Evolutionary conservation across 495 filamentous ascomycete species (phyloP).

Genomic region (Lineolata rhizophorae): DNA sequence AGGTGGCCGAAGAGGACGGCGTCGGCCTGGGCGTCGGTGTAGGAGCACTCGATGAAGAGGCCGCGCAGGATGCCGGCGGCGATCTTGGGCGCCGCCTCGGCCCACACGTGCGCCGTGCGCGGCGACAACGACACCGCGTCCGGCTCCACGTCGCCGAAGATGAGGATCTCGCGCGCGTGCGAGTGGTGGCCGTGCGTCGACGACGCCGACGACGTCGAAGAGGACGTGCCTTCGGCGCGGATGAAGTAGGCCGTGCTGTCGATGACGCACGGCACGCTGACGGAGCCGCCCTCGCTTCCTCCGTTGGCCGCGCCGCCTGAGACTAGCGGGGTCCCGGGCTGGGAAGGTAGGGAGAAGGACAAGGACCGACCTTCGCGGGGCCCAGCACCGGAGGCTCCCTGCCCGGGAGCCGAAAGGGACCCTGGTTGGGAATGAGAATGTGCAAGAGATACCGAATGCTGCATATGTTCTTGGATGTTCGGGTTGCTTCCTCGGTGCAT

Average conservation of each 20-base stretch:
- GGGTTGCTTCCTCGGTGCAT: constrained; percentile 14
- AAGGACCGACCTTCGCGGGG: neutral
- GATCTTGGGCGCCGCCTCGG: constrained; percentile 66
- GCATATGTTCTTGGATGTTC: constrained; percentile 7
- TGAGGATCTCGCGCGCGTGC: constrained; percentile 40
- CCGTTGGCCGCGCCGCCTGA: neutral
- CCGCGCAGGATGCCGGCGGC: constrained; percentile 41
- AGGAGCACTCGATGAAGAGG: constrained; percentile 92
- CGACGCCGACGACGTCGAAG: neutral
- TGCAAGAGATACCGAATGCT: no score
- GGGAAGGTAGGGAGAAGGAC: constrained; percentile 1
- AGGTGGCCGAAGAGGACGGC: constrained; percentile 72
- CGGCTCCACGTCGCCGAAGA: constrained; percentile 91
- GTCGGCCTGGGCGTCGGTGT: constrained; percentile 52
- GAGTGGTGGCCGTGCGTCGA: neutral
- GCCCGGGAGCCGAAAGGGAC: neutral
- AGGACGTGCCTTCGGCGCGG: constrained; percentile 28
- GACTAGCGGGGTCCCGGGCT: constrained; percentile 10
- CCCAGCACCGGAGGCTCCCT: neutral
- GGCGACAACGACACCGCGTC: constrained; percentile 63
- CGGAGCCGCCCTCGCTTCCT: neutral
- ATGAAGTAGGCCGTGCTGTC: constrained; percentile 90
- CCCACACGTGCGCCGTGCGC: constrained; percentile 64
- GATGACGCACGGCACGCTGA: constrained; percentile 13
- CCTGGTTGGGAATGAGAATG: neutral